phyloP scores from a whole-genome alignment of 495 filamentous ascomycete species.

The Tuber indicum region DNA sequence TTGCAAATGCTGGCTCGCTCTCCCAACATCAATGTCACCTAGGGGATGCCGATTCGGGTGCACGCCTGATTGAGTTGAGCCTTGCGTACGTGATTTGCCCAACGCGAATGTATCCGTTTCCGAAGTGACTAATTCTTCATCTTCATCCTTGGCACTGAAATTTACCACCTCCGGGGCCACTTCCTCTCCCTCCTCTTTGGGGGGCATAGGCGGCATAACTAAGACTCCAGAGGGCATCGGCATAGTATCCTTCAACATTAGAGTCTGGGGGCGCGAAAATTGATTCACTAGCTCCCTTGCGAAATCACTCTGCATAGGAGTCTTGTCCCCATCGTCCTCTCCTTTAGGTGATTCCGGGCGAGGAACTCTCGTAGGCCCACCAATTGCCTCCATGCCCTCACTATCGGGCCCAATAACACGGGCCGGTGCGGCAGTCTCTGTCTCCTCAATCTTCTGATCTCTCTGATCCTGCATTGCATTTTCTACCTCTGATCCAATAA shows the following conservation, averaged over 20 bases:
- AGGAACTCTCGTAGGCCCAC: slow-evolving; percentile 32
- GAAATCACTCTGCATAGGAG: slow-evolving; percentile 34
- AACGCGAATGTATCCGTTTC: background rate
- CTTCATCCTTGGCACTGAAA: slow-evolving; percentile 37
- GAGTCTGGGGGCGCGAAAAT: slow-evolving; percentile 38
- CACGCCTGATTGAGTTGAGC: background rate
- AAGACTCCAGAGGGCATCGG: slow-evolving; percentile 36
- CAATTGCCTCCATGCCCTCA: slow-evolving; percentile 39
- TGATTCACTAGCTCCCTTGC: slow-evolving; percentile 37
- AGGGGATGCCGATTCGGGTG: background rate
- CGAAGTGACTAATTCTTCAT: slow-evolving; percentile 17
- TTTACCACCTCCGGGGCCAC: slow-evolving; percentile 39
- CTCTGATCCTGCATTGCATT: background rate
- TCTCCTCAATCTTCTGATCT: background rate
- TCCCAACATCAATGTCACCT: background rate
- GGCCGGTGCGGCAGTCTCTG: slow-evolving; percentile 25
- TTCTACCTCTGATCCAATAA: background rate
- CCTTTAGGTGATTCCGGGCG: slow-evolving; percentile 22
- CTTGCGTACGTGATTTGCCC: background rate
- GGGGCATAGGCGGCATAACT: slow-evolving; percentile 40
- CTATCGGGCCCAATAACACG: slow-evolving; percentile 37
- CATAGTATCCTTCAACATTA: slow-evolving; percentile 42
- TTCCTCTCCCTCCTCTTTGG: slow-evolving; percentile 35
- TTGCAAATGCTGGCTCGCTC: slow-evolving; percentile 22
- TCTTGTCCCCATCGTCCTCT: slow-evolving; percentile 24